These are phyloP conservation scores for Cryphonectria radicalis DNA, from an alignment of 2,329 filamentous ascomycete species.

Conservation along the genomic window DNA sequence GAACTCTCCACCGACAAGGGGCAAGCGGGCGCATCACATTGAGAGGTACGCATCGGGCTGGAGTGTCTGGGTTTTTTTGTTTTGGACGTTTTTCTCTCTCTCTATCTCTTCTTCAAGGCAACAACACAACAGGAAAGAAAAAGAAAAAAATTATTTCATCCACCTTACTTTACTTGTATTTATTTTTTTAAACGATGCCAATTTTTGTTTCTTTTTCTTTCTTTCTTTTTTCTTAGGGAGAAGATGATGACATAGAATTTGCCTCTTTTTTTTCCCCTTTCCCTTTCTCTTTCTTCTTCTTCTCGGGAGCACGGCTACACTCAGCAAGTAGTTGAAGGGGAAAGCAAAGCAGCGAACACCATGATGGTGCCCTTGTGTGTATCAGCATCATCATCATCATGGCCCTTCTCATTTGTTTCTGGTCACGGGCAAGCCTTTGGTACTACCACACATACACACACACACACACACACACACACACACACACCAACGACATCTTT, in stretches of 20 bases:
- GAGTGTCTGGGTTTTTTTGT: slow-evolving; percentile 19
- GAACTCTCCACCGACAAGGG: not conserved
- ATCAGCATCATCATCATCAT: not conserved
- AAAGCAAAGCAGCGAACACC: not conserved
- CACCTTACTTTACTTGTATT: slow-evolving; percentile 7
- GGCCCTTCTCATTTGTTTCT: no score
- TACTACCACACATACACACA: not conserved
- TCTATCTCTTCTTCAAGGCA: slow-evolving; percentile 6
- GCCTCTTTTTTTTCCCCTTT: not conserved
- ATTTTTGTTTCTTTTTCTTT: not conserved
- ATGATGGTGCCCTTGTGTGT: not conserved
- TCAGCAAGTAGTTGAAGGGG: not conserved
- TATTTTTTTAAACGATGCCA: slow-evolving; percentile 26
- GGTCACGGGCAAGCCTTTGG: no score
- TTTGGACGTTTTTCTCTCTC: not conserved
- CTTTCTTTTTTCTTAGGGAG: not conserved
- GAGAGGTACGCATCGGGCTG: slow-evolving; percentile 29
- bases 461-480: not conserved
- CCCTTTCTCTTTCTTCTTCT: not conserved
- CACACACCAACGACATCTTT: no score
- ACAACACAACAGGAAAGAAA: not conserved
- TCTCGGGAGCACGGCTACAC: not conserved
- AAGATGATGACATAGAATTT: no score
- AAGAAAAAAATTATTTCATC: slow-evolving; percentile 25
- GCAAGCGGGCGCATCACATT: slow-evolving; percentile 22